Evolutionary conservation across 768 basidiomycete genomes (phyloP), one percentile per base, ranked within the genome.

Genomic region (Suillus fuscotomentosus): DNA sequence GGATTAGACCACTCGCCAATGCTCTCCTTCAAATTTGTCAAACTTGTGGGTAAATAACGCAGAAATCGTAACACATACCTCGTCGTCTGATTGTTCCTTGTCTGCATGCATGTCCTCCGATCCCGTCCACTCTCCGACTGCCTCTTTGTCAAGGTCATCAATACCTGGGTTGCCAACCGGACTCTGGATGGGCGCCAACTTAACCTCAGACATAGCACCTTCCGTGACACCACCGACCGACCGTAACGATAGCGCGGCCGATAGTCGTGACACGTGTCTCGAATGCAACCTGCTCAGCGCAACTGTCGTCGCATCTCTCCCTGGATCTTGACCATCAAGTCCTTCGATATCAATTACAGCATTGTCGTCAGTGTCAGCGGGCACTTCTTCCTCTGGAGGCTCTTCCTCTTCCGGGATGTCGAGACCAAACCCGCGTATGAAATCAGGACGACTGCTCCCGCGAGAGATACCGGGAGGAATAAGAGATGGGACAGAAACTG

Each of bases 1-100:
- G 93, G 93, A 70, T 95, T 95, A 27, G 93, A 95, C 85, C 86
- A 95, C 77, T 95, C 92, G 34, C 91, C 92, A 57, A 92, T 88
- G 69, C 91, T 93, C 88, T 92, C 79, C 68, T 76, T 66, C 63
- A 36, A 63, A 61, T 66, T 57, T 50, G 63, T 67, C 38, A 63
- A 50, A 65, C 56, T 48, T 14, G 42, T 60, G 27, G 43, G 56
- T 61, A 50, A 63, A 59, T 34, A 59, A 61, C 42, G 34, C 45
- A 55, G 54, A 61, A 50, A 66, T 51, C 56, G 20, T 51, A 10
- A 56, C 60, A 72, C 82, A 61, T 69, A 92, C 92, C 80, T 91
- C 88, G 68, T 91, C 88, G 43, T 91, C 89, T 34, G 88, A 88
- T 61, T 86, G 85, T 41, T 67, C 67, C 6, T 27, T 59, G 14